Evolutionary conservation across 208 protist species (phyloP), one percentile per base, ranked within the genome.

Genomic region (Naegleria gruberi): DNA sequence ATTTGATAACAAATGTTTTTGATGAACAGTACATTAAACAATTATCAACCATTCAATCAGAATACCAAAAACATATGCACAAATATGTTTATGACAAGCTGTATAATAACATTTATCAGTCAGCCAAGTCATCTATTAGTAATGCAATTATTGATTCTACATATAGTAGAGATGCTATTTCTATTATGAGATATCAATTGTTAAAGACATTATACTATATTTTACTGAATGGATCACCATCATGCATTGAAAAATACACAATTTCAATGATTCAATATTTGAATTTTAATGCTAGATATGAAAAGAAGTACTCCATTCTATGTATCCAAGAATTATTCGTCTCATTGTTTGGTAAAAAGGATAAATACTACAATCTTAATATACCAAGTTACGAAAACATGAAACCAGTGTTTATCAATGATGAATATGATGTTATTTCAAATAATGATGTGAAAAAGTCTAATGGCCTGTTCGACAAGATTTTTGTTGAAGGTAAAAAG

Each of bases 111-210:
- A 37, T 77, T 77, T 1, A 6, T 37, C 17, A 30, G 34, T 37
- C 65, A 37, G 17, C 65, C 30, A 77, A 77, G 30, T 77, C 65
- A 77, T 77, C 30, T n/a, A 77, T 77, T 77, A 77, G 65, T 55
- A 87, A 87, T 87, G n/a, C 23, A 6, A 65, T 19, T 4, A 65
- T 65, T 65, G 51, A 65, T 65, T 65, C 51, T 65, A 65, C 51
- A 30, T 65, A 65, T 65, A 65, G 51, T 19, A 65, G 51, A 65
- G 83, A 87, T 87, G 34, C 41, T 55, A 87, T 87, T 55, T 87
- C 83, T 34, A 55, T 87, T 23, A 4, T 87, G 12, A 30, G 83
- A 55, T 15, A 5, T 30, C 6, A 87, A 40, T 55, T 87, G 55
- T 37, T 87, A 19, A 46, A 55, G 10, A 42, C n/a, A 17, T 23